Percentiles rank a stretch among this genome's conserved stretches.
These are phyloP conservation scores for Xylaria cubensis DNA, from an alignment of 495 filamentous ascomycete species.

Conservation along the genomic window DNA sequence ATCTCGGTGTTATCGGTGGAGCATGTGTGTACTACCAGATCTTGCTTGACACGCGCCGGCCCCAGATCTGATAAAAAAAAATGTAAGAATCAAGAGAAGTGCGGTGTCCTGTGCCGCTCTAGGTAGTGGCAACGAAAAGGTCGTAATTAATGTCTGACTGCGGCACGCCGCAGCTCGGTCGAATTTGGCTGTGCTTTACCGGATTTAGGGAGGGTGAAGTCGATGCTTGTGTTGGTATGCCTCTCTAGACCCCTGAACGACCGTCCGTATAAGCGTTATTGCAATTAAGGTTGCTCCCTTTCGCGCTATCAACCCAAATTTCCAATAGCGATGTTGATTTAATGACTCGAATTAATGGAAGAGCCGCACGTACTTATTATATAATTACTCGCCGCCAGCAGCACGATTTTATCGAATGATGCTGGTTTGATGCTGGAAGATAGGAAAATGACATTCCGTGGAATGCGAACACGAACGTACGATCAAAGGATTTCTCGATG, in stretches of 20 bases:
- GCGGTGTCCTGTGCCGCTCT: background rate
- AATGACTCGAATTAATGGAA: background rate
- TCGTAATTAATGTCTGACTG: background rate
- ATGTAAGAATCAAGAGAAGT: background rate
- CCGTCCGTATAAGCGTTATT: conserved; percentile 23
- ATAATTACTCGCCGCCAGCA: background rate
- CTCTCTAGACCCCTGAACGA: conserved; percentile 27
- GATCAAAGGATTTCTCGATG: conserved; percentile 13
- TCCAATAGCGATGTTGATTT: background rate
- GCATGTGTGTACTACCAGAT: background rate
- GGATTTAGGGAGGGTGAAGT: background rate
- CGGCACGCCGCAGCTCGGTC: background rate
- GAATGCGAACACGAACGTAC: conserved; percentile 28
- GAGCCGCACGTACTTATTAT: conserved; percentile 2
- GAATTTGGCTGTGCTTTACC: background rate
- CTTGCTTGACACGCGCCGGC: background rate
- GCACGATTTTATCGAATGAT: background rate
- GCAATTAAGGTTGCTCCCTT: conserved; percentile 25
- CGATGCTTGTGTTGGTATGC: background rate
- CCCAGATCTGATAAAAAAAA: conserved; percentile 17
- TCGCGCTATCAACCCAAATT: conserved; percentile 1
- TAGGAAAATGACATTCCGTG: background rate
- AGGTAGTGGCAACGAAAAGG: background rate
- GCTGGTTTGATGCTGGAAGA: background rate
- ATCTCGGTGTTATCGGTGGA: conserved; percentile 16